Evolutionary conservation across 345 rosid genomes (phyloP), one percentile per base, ranked within the genome.

Genomic region (Heritiera littoralis): DNA sequence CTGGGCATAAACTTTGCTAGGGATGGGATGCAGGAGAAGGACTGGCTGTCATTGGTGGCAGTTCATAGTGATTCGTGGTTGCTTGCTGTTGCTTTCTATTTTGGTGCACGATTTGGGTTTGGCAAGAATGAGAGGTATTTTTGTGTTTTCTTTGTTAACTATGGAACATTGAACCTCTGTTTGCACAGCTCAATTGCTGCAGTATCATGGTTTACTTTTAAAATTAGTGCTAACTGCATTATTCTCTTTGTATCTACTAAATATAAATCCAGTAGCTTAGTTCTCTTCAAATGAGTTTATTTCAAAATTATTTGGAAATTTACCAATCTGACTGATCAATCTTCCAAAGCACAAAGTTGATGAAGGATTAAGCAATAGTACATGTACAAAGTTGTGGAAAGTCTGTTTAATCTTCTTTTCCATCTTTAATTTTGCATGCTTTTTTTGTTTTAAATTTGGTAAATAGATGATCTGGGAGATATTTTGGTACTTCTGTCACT

Each of bases 51-150:
- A 12, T 81, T 95, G 84, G 97, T 95, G 63, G 99, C 99, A 14
- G 99, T 95, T 76, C 99, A 95, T 77, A 92, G 99, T 60, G 99
- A 95, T 88, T 95, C 99, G 13, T 95, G 99, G 99, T 83, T 95
- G 84, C 94, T 95, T 77, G 91, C 94, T 72, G 99, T 95, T 82
- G 93, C 99, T 40, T 95, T 95, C 80, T 95, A 95, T 87, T 93
- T 95, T 85, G 99, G 99, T 80, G 99, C 99, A 5, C 98, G 99
- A 65, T 93, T 93, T 85, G 98, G 97, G 58, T 95, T 92, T 78
- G 98, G 99, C 67, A 93, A 93, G 88, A 92, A 92, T 63, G 99
- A 95, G 77, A 95, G 99, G 99, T 93, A 87, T 72, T 85, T 2
- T 38, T 10, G 28, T 9, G 73, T 59, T 43, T 81, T 75, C 63